Percentiles rank a stretch among this genome's conserved stretches.
phyloP scores from a whole-genome alignment of 192 early-diverging fungal genomes.

The Bifiguratus adelaidae region DNA sequence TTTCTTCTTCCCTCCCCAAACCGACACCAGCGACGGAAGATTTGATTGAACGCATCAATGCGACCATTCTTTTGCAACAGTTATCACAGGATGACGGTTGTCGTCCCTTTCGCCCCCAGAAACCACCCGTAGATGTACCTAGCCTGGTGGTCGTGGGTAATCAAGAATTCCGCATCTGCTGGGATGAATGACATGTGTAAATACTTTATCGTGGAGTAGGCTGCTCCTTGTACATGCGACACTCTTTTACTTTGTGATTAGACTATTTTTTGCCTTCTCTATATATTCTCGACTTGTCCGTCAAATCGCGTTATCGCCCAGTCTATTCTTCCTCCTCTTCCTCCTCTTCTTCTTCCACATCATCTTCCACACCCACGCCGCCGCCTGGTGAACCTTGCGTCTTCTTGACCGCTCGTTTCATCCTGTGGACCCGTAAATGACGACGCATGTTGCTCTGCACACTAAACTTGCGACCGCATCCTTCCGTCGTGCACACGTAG shows the following conservation, averaged over 20 bases:
- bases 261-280: no score
- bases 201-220: no score
- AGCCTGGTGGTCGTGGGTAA: constrained; percentile 15
- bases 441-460: constrained; percentile 67
- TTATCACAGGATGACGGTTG: constrained; percentile 36
- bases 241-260: no score
- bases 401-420: constrained; percentile 19
- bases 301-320: background rate
- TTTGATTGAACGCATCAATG: constrained; percentile 16
- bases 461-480: constrained; percentile 58
- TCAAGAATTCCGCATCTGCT: constrained; percentile 12
- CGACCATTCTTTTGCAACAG: constrained; percentile 23
- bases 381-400: no score
- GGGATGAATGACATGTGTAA: no score
- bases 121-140: constrained; percentile 6
- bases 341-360: no score
- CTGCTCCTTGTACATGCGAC: no score
- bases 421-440: constrained; percentile 46
- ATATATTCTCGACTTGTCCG: background rate
- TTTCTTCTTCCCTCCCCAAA: constrained; percentile 6
- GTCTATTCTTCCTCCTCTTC: background rate
- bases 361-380: no score
- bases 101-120: constrained; percentile 17
- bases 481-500: constrained; percentile 44
- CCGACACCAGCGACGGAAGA: constrained; percentile 5